Evolutionary conservation across 805 yeast genomes (phyloP).

Genomic region (Wickerhamomyces canadensis): DNA sequence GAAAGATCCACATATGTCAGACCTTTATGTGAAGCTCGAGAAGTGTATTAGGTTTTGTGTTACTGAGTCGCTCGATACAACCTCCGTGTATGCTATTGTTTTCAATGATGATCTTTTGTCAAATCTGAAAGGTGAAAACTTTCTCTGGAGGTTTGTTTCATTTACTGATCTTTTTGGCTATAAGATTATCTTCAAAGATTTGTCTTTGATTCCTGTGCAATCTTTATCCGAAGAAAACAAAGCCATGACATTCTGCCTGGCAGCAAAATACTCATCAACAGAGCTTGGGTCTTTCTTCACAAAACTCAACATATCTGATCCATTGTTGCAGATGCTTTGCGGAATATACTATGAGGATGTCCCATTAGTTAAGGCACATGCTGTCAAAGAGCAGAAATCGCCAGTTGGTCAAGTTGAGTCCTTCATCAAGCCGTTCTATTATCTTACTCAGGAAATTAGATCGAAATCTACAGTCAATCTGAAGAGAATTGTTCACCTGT

Average conservation of each 20-base stretch:
- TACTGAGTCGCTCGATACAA: conserved; percentile 1
- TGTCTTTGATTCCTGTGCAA: conserved; percentile 3
- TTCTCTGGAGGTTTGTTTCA: conserved; percentile 15
- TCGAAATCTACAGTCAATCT: conserved; percentile 27
- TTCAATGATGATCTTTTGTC: conserved; percentile 13
- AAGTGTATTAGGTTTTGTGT: conserved; percentile 28
- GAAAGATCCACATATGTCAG: conserved; percentile 10
- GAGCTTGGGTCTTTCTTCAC: conserved; percentile 8
- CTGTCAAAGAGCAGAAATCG: conserved; percentile 1
- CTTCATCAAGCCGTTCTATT: conserved; percentile 29
- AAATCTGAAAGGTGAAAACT: conserved; percentile 2
- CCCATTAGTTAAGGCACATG: conserved; percentile 12
- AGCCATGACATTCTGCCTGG: conserved; percentile 14
- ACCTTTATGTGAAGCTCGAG: conserved; percentile 27
- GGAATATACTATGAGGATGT: conserved; percentile 12
- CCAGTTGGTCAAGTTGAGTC: conserved; percentile 18
- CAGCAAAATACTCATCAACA: conserved; percentile 8
- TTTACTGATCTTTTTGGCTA: conserved; percentile 9
- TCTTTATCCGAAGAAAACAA: conserved; percentile 14
- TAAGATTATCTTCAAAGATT: conserved; percentile 4
- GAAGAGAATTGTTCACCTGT: conserved; percentile 25
- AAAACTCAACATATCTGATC: conserved; percentile 10
- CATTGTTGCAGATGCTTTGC: conserved; percentile 20
- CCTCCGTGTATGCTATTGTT: conserved; percentile 3
- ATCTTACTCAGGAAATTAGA: conserved; percentile 28